Evolutionary conservation across 2,329 filamentous ascomycete species (phyloP), one percentile per base, ranked within the genome.

Genomic region (Penicillium sp.): DNA sequence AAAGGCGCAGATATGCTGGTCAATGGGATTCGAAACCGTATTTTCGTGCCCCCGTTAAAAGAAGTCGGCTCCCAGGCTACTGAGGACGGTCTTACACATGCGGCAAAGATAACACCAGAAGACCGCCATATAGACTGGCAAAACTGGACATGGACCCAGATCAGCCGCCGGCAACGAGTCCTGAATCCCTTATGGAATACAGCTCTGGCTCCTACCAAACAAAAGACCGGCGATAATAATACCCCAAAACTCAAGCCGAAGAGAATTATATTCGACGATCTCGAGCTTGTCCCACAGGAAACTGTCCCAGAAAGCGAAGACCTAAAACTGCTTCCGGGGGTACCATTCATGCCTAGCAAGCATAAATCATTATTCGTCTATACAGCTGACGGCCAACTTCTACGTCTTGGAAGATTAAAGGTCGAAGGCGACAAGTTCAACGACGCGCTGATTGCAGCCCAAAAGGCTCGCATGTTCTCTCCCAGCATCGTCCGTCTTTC

Each of bases 1-100:
- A 69, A 80, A n/a, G 91, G 89, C 1, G 89, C 88, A 0, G 68
- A 82, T 3, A 81, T 97, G 74, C 82, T 99, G 0, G 75, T 90
- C 1, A 68, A 83, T 11, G 83, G 83, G 0, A 80, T 97, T 26
- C 77, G 80, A 11, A 72, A 79, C 1, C 79, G 84, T 0, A 62
- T 87, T 0, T 91, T 91, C 65, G 74, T 91, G 0, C 81, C 84
- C 1, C 89, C 86, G 1, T 68, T 82, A n/a, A 62, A 68, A 35
- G 61, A 68, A 50, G 65, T 62, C 18, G 65, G 67, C 28, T 68
- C 66, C 66, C 53, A 59, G 57, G 20, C 64, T 54, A 52, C 69
- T 28, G 21, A 64, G 52, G 52, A 68, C 26, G 60, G 63, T 45
- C 60, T 76, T 18, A 70, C 66, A 6, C 81, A 87, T 65, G 93